Evolutionary conservation across 257 asterid species (phyloP).

Genomic region (Solanum acaule): DNA sequence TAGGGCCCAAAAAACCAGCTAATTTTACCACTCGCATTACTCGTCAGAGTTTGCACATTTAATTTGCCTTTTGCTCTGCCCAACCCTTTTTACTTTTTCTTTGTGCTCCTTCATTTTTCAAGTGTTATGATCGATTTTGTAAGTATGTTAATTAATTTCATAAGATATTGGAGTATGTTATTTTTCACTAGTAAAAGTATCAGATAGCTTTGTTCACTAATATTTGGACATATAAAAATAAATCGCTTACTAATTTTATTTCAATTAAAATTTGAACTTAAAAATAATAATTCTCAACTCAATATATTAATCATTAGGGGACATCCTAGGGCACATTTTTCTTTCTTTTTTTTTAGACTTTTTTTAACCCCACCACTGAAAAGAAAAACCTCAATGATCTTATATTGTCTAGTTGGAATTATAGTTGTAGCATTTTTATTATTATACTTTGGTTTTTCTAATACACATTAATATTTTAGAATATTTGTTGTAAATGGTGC

Average conservation of each 20-base stretch:
- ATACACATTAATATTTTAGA: neutral
- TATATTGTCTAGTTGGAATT: neutral
- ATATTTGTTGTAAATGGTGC: neutral
- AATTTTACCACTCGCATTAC: constrained; percentile 3
- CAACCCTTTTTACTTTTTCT: neutral
- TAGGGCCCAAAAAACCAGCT: constrained; percentile 15
- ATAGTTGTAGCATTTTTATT: neutral
- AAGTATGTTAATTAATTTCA: neutral
- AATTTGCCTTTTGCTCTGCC: neutral
- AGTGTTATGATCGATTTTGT: neutral
- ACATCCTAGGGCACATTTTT: no score
- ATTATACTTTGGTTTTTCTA: neutral
- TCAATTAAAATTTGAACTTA: neutral
- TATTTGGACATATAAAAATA: neutral
- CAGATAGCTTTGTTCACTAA: neutral
- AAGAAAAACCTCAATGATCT: neutral
- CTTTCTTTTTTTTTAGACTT: no score
- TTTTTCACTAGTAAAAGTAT: neutral
- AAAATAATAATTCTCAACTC: neutral
- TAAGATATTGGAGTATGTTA: accelerated
- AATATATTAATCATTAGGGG: neutral
- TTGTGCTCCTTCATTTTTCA: neutral
- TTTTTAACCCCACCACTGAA: neutral
- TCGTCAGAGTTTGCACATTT: constrained; percentile 7
- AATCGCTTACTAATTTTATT: neutral